Percentiles rank a stretch among this genome's conserved stretches.
These are phyloP conservation scores for Linderniella brevidens DNA, from an alignment of 257 asterid genomes.

Conservation along the genomic window DNA sequence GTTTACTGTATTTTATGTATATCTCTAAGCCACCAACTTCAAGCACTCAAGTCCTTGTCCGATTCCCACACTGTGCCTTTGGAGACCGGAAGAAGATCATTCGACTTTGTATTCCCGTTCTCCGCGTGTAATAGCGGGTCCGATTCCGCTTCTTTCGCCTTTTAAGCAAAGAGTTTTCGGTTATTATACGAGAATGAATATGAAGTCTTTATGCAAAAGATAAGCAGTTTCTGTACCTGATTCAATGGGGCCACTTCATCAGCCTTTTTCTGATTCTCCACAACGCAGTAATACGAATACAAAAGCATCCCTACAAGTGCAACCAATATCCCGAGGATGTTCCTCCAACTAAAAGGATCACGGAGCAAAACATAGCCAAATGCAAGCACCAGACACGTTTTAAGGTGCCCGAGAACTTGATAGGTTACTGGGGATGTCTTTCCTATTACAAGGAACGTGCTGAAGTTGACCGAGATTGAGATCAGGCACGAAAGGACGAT, in stretches of 20 bases:
- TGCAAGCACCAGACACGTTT: constrained; percentile 53
- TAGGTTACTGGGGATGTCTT: constrained; percentile 68
- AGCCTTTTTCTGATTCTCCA: constrained; percentile 32
- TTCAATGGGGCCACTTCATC: constrained; percentile 23
- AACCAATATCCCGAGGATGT: constrained; percentile 40
- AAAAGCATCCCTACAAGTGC: constrained; percentile 50
- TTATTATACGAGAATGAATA: no score
- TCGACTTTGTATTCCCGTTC: constrained; percentile 23
- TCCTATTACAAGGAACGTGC: constrained; percentile 72
- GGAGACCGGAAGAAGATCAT: constrained; percentile 26
- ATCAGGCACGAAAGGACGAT: constrained; percentile 55
- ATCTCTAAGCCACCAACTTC: background rate
- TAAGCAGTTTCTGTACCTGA: constrained; percentile 31
- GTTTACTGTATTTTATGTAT: no score
- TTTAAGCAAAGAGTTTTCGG: background rate
- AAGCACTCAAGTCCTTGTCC: constrained; percentile 21
- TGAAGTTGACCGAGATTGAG: constrained; percentile 61
- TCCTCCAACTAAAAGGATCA: constrained; percentile 60
- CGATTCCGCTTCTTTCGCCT: constrained; percentile 47
- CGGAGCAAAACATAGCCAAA: constrained; percentile 45
- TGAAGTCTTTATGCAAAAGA: background rate
- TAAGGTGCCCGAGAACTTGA: constrained; percentile 72
- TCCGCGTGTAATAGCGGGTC: constrained; percentile 52
- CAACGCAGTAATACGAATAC: constrained; percentile 49
- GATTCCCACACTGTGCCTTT: constrained; percentile 36